A percentile compares a stretch with the other conserved stretches of the same genome.
Evolutionary conservation across 257 asterid genomes (phyloP).

Genomic region (Ballota nigra): DNA sequence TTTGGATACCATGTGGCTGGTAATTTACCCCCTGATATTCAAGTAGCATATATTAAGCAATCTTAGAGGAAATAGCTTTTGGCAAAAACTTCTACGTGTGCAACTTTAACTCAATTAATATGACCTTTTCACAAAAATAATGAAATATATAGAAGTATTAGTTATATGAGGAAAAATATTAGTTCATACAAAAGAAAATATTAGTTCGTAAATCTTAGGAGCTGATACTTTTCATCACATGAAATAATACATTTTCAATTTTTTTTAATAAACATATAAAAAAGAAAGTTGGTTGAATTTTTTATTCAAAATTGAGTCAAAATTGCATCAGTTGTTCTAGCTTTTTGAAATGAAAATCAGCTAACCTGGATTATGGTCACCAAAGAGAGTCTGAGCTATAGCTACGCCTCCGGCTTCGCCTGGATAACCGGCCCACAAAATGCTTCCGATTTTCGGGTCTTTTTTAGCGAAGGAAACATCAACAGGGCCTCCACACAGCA

Average conservation of each 20-base stretch:
- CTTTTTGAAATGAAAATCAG: background rate
- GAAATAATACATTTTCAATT: no score
- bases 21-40: slow-evolving; percentile 51
- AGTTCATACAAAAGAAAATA: no score
- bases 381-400: slow-evolving; percentile 48
- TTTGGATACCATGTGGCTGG: slow-evolving; percentile 79
- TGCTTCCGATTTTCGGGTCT: slow-evolving; percentile 51
- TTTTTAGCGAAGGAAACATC: slow-evolving; percentile 61
- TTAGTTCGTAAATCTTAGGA: no score
- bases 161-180: no score
- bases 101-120: background rate
- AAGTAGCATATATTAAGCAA: background rate
- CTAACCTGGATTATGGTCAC: slow-evolving; percentile 64
- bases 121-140: no score
- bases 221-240: no score
- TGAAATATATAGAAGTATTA: no score
- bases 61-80: background rate
- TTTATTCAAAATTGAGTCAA: no score
- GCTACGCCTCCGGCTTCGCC: slow-evolving; percentile 77
- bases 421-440: slow-evolving; percentile 75
- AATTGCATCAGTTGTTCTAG: no score
- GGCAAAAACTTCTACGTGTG: background rate
- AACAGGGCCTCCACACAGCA: slow-evolving; percentile 65
- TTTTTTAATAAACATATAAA: no score
- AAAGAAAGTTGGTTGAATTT: no score